Evolutionary conservation across 164 flowering plant genomes (phyloP).

Genomic region (Chloranthus sessilifolius): DNA sequence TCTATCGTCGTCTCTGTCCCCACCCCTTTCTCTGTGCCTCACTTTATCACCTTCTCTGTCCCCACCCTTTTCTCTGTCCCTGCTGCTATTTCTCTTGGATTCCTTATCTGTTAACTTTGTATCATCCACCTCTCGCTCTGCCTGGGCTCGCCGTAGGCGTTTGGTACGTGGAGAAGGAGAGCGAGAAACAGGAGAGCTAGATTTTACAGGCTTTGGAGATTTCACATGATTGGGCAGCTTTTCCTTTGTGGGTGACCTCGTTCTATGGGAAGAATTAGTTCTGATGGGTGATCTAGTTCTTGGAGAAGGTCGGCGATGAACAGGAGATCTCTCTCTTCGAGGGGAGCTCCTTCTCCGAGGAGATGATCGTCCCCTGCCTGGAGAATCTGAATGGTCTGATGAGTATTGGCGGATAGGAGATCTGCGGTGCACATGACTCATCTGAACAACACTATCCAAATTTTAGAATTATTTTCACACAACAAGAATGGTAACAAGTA

Average conservation of each 20-base stretch:
- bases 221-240: slow-evolving; percentile 20
- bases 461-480: background rate
- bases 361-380: slow-evolving; percentile 23
- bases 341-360: slow-evolving; percentile 41
- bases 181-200: slow-evolving; percentile 18
- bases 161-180: slow-evolving; percentile 61
- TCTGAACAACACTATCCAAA: slow-evolving; percentile 7
- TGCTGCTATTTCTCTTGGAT: slow-evolving; percentile 16
- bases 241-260: slow-evolving; percentile 22
- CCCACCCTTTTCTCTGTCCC: too few species aligned
- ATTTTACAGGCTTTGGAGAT: slow-evolving; percentile 25
- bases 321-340: slow-evolving; percentile 43
- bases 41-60: background rate
- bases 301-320: slow-evolving; percentile 34
- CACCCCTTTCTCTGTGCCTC: too few species aligned
- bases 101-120: slow-evolving; percentile 16
- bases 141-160: slow-evolving; percentile 39
- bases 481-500: background rate
- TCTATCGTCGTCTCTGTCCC: background rate
- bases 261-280: slow-evolving; percentile 18
- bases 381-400: slow-evolving; percentile 35
- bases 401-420: slow-evolving; percentile 19
- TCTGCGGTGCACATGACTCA: slow-evolving; percentile 20
- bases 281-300: slow-evolving; percentile 31
- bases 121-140: slow-evolving; percentile 29